Evolutionary conservation across 2,329 filamentous ascomycete species (phyloP).

Genomic region (Diaporthe amygdali): DNA sequence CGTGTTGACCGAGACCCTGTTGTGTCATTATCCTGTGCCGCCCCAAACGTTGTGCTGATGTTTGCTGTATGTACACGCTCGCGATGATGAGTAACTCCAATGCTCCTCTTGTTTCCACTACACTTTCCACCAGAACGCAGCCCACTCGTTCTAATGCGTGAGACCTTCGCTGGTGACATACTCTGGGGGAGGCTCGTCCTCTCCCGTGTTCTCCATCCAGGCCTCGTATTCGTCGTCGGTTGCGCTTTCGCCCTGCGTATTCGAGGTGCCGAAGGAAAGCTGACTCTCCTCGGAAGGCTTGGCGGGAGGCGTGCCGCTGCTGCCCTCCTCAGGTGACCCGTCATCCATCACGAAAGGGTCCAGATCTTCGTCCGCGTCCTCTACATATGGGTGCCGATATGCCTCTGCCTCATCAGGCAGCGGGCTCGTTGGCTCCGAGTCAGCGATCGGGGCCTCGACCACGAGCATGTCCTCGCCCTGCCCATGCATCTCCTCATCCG

Average conservation of each 20-base stretch:
- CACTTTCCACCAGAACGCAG: neutral
- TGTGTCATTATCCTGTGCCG: conserved; percentile 1
- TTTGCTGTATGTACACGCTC: conserved; percentile 3
- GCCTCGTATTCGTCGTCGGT: conserved; percentile 41
- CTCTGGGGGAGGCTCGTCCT: conserved; percentile 12
- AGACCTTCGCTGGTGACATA: conserved; percentile 10
- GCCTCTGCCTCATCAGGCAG: conserved; percentile 39
- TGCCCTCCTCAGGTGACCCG: neutral
- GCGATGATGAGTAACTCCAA: neutral
- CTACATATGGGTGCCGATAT: conserved; percentile 40
- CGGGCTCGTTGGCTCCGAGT: conserved; percentile 64
- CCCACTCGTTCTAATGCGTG: neutral
- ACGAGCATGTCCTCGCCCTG: conserved; percentile 61
- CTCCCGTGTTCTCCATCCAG: conserved; percentile 27
- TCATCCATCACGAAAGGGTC: conserved; percentile 6
- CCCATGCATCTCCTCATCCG: conserved; percentile 39
- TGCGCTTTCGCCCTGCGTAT: conserved; percentile 44
- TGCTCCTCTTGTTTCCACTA: neutral
- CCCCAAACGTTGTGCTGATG: neutral
- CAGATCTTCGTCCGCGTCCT: conserved; percentile 35
- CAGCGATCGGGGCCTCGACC: conserved; percentile 64
- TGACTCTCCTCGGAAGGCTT: neutral
- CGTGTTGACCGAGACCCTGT: neutral
- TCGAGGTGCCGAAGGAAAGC: neutral
- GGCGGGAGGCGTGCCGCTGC: conserved; percentile 15